Evolutionary conservation across 257 asterid species (phyloP).

Genomic region (Henckelia pumila): DNA sequence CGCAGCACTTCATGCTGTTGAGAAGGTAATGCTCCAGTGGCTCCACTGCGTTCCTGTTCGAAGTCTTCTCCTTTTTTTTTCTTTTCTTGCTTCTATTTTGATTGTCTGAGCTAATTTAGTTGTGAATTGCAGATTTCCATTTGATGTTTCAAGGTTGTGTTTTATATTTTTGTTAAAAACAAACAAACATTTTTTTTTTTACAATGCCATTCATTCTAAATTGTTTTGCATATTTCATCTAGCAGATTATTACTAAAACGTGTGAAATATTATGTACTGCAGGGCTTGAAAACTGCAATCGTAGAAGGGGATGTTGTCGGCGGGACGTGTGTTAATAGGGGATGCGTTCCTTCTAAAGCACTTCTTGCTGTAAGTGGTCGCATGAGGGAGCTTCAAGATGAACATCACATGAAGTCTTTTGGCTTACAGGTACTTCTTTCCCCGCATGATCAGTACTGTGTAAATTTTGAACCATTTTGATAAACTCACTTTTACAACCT

Average conservation of each 20-base stretch:
- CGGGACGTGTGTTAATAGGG: constrained; percentile 91
- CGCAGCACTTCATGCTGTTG: constrained; percentile 96
- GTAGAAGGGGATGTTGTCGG: constrained; percentile 87
- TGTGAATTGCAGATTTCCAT: not conserved
- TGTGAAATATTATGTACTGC: constrained; percentile 22
- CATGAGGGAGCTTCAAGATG: constrained; percentile 87
- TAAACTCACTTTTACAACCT: constrained; percentile 7
- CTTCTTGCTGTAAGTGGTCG: constrained; percentile 91
- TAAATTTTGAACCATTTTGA: constrained; percentile 3
- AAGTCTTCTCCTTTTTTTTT: too few relatives aligned
- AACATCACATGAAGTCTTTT: constrained; percentile 78
- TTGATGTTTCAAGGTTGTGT: not conserved
- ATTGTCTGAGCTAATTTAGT: too few relatives aligned
- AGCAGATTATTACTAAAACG: constrained; percentile 1
- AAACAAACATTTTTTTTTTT: too few relatives aligned
- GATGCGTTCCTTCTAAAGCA: constrained; percentile 91
- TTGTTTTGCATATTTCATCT: constrained; percentile 21
- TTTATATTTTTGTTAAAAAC: not conserved
- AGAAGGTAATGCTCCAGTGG: constrained; percentile 47
- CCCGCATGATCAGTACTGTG: constrained; percentile 5
- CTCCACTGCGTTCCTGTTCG: not conserved
- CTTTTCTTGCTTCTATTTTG: too few relatives aligned
- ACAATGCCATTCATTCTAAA: constrained; percentile 10
- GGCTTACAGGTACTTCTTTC: constrained; percentile 73
- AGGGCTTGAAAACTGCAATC: constrained; percentile 92